Base-by-base conservation (phyloP, 768 basidiomycete genomes). In the Cantharellus anzutake region DNA sequence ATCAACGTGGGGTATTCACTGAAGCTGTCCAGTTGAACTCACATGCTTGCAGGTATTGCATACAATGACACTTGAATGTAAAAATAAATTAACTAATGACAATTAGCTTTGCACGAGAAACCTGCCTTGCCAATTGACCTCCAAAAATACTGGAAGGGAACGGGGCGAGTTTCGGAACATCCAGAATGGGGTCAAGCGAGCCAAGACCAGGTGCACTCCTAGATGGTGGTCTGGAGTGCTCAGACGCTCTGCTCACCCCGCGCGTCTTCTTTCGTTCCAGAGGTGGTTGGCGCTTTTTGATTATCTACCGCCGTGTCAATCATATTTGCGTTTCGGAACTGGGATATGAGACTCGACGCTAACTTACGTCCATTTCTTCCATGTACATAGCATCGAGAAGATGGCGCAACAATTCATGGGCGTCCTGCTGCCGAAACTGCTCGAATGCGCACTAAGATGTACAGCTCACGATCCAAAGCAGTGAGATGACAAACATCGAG, bases 1-100 rank as follows among this genome's bases (percentile, higher is more conserved):
- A 20, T 3, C 3, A 44, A 35, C 29, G 40, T 51, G 51, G 16
- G 16, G 37, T n/a, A 59, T n/a, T 14, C 39, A 60, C 38, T 52
- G 4, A 40, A 29, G 37, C 40, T n/a, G 39, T n/a, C 44, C 11
- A 20, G 62, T 14, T 5, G 42, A 39, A 66, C 71, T 63, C 56
- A 96, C 80, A 66, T 88, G 81, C 69, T 94, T 93, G 79, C 93
- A 98, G 61, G 80, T 80, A 65, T 92, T 89, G 69, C 93, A 98
- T 2, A 98, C 85, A 56, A 98, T 83, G 67, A 96, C 83, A 71
- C 85, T 11, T 11, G 11, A 11, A 55, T 55, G 35, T 55, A 37
- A 7, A 55, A 37, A 37, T 11, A 11, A 7, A 7, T 7, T 11
- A 11, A 37, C 14, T 55, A 55, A 55, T 55, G 35, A 11, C 35